A percentile compares a stretch with the other conserved stretches of the same genome.
Evolutionary conservation across 805 yeast genomes (phyloP).

Genomic region (Cyberlindnera americana): DNA sequence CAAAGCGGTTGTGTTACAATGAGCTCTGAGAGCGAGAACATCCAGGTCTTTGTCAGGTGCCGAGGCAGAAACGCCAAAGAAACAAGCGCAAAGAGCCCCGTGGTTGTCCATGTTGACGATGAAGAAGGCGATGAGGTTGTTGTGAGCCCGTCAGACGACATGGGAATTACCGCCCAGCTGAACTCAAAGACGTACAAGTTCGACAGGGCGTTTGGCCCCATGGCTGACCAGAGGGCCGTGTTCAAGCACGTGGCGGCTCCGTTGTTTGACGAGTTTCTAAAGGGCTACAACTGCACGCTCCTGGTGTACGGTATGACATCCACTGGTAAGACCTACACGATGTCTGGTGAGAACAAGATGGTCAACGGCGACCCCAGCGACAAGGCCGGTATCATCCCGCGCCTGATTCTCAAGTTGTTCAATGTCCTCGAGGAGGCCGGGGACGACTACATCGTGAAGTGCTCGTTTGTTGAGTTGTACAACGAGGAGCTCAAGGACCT

Average conservation of each 20-base stretch:
- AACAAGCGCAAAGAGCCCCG: slow-evolving; percentile 53
- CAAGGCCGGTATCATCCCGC: slow-evolving; percentile 66
- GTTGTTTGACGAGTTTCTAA: slow-evolving; percentile 60
- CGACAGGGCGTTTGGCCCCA: slow-evolving; percentile 81
- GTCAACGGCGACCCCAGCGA: slow-evolving; percentile 34
- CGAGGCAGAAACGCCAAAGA: slow-evolving; percentile 60
- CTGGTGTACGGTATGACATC: slow-evolving; percentile 93
- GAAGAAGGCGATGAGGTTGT: slow-evolving; percentile 46
- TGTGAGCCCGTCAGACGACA: slow-evolving; percentile 39
- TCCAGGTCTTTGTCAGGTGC: slow-evolving; percentile 62
- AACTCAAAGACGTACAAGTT: slow-evolving; percentile 60
- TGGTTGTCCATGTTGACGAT: slow-evolving; percentile 52
- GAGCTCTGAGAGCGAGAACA: slow-evolving; percentile 41
- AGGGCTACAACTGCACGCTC: slow-evolving; percentile 77
- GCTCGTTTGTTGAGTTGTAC: slow-evolving; percentile 81
- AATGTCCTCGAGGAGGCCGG: slow-evolving; percentile 38
- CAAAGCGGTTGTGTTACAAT: slow-evolving; percentile 7
- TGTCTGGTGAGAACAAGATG: slow-evolving; percentile 61
- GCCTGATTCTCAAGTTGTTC: slow-evolving; percentile 56
- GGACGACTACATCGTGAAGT: slow-evolving; percentile 62
- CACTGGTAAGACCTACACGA: slow-evolving; percentile 79
- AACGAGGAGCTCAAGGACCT: slow-evolving; percentile 83
- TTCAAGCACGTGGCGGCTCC: slow-evolving; percentile 67
- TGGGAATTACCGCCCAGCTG: slow-evolving; percentile 37
- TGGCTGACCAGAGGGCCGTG: slow-evolving; percentile 65